A percentile compares a stretch with the other conserved stretches of the same genome.
phyloP scores from a whole-genome alignment of 1,139 yeast genomes.

The Suhomyces panamericanus region DNA sequence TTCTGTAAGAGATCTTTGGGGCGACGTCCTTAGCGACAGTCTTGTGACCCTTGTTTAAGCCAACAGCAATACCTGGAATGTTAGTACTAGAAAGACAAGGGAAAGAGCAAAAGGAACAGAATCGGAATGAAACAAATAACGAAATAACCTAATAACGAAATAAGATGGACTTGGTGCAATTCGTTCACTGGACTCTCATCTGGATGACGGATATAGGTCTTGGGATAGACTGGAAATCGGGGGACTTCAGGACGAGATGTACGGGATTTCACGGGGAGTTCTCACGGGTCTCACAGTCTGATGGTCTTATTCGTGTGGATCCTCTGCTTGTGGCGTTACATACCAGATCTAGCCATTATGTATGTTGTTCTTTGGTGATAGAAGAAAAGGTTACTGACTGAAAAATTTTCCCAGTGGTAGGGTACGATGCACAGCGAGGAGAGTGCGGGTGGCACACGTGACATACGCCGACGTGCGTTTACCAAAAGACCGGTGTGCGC shows the following conservation, averaged over 20 bases:
- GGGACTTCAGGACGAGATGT: no score
- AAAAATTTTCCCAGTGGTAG: conserved; percentile 14
- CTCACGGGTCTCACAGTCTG: no score
- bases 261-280: no score
- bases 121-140: background rate
- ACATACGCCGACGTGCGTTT: background rate
- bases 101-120: background rate
- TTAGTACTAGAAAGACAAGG: conserved; percentile 18
- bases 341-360: conserved; percentile 64
- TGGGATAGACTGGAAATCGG: no score
- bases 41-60: conserved; percentile 99
- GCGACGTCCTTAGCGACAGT: conserved; percentile 90
- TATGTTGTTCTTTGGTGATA: conserved; percentile 15
- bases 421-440: conserved; percentile 12
- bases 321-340: conserved; percentile 27
- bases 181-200: background rate
- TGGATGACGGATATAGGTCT: no score
- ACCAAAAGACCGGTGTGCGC: conserved; percentile 1
- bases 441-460: conserved; percentile 2
- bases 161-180: background rate
- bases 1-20: conserved; percentile 94
- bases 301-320: background rate
- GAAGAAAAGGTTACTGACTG: conserved; percentile 13
- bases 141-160: no score
- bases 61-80: conserved; percentile 86